These are phyloP conservation scores for Friedmanniomyces endolithicus DNA, from an alignment of 495 filamentous ascomycete genomes.

Conservation along the genomic window DNA sequence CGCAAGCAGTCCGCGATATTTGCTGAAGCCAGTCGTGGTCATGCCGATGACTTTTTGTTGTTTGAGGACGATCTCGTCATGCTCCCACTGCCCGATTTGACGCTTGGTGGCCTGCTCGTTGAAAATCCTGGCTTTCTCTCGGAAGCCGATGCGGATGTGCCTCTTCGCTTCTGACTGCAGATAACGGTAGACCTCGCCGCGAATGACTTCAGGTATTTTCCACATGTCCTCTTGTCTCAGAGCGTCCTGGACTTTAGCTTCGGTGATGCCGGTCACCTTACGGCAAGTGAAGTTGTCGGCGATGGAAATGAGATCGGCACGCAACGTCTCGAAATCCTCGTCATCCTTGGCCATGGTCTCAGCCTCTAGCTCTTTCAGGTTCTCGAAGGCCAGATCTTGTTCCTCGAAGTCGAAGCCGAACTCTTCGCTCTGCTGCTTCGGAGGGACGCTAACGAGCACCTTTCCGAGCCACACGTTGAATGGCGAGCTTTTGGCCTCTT, in stretches of 20 bases:
- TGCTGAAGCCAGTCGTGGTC: constrained; percentile 78
- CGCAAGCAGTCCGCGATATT: constrained; percentile 65
- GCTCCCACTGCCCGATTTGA: constrained; percentile 45
- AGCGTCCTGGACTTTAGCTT: constrained; percentile 26
- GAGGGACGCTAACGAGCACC: constrained; percentile 31
- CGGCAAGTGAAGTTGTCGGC: constrained; percentile 38
- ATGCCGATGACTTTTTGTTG: constrained; percentile 53
- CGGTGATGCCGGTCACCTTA: constrained; percentile 8
- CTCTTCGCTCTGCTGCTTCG: constrained; percentile 31
- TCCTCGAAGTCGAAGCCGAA: constrained; percentile 48
- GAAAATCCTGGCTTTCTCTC: constrained; percentile 34
- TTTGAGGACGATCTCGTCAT: constrained; percentile 38
- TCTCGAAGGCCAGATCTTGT: constrained; percentile 51
- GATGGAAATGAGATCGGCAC: constrained; percentile 37
- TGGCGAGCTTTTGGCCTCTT: constrained; percentile 32
- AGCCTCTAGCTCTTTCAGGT: constrained; percentile 51
- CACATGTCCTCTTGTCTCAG: constrained; percentile 40
- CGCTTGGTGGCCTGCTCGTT: constrained; percentile 30
- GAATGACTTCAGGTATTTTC: constrained; percentile 38
- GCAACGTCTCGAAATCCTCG: constrained; percentile 45
- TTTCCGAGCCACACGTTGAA: constrained; percentile 54
- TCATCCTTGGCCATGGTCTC: constrained; percentile 39
- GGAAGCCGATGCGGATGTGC: constrained; percentile 34
- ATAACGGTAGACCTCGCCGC: constrained; percentile 49
- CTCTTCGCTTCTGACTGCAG: constrained; percentile 38